Base-by-base conservation (phyloP, 2,329 filamentous ascomycete genomes). In the Epichloe brachyelytri region DNA sequence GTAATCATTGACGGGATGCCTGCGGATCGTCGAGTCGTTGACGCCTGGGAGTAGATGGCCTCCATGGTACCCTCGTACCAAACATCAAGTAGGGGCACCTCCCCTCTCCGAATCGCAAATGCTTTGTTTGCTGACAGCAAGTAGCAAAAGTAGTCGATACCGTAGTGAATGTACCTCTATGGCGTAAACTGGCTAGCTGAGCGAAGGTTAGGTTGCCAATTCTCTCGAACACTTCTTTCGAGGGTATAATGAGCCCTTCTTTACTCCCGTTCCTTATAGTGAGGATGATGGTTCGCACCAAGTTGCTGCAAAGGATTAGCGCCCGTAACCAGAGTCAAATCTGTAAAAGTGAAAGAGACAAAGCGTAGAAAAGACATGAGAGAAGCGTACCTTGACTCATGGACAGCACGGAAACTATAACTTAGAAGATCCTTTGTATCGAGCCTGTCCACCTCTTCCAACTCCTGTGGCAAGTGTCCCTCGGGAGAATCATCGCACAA, bases 401-500 rank as follows among this genome's bases (percentile, higher is more conserved):
- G 91, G n/a, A 96, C 75, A 5, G 89, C 88, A 59, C 93, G 81
- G 77, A 95, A 98, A 55, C 89, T 95, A 65, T 93, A 98, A 57
- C 91, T 97, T 45, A 98, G 69, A 17, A 95, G 77, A 59, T 94
- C 88, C 62, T 96, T 97, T 0, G 88, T 89, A 48, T 86, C 83
- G 2, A 88, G 74, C 1, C 83, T 85, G 4, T 84, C 77, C 15
- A 79, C 70, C 36, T 85, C 83, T 49, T 86, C 80, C n/a, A 88
- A 65, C 26, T 91, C 86, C 48, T 90, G 82, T 0, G 83, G 85
- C 3, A 88, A 71, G 64, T 93, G 83, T 0, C 91, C 91, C 68
- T 98, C 93, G 0, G 94, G 93, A 1, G 93, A 95, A 67, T 96
- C 93, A 55, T 95, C 85, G 61, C 93, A 98, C 1, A 98, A 76